Evolutionary conservation across 2,329 filamentous ascomycete genomes (phyloP), one percentile per base, ranked within the genome.

Genomic region (Apiospora phragmitis): DNA sequence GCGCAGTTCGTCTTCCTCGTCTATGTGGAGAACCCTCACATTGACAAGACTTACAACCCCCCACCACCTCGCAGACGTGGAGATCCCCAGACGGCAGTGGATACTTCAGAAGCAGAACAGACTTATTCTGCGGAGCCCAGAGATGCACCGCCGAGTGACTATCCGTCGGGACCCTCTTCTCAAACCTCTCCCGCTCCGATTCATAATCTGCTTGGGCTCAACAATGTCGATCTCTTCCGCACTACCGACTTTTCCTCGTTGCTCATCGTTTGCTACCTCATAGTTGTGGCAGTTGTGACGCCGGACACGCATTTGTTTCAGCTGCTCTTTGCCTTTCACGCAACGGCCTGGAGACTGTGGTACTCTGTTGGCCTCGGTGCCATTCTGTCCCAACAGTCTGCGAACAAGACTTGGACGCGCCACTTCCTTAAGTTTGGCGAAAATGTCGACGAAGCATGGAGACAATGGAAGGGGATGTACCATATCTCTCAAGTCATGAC

Each of bases 391-490:
- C 88, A 89, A 70, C 96, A 99, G 81, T 98, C 95, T 26, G 92
- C 92, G 77, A 90, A 92, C 82, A 98, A 98, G 84, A 91, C 93
- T 81, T 98, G 96, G 94, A 98, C 95, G 21, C 91, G 96, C 35
- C 96, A 99, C 84, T 99, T 98, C 79, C 89, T 99, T 83, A 99
- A 99, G 81, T 98, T 92, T 77, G 96, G 96, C 72, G 96, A 98
- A 80, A 94, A 89, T 72, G 91, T 91, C 3, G 92, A 92, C 72
- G 96, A 98, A 82, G 95, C 95, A 4, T 99, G 96, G 96, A 91
- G 92, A 70, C 95, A 99, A 80, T 99, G 96, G 96, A 98, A 98
- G 83, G 94, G 93, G 42, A 90, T 97, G 77, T 98, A 98, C 78
- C 94, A 99, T 79, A 86, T 98, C 75, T 97, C 94, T 82, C 95